Base-by-base conservation (phyloP, 768 basidiomycete genomes). In the Hygrophorus pudorinus region DNA sequence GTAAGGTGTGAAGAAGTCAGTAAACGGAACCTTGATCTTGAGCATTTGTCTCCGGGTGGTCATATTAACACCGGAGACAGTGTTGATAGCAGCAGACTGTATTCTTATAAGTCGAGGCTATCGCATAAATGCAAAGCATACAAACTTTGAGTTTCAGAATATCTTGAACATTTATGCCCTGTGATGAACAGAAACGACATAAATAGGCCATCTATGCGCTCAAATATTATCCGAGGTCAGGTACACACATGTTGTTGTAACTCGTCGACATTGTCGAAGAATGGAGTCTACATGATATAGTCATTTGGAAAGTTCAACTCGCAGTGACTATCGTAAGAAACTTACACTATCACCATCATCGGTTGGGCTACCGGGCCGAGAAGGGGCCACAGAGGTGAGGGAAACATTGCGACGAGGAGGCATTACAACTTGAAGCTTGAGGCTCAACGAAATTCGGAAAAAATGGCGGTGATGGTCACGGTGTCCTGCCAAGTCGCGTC, bases 101-200 rank as follows among this genome's bases (percentile, higher is more conserved):
- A 32, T 42, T 13, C 38, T 44, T 18, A 18, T 30, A 17, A 40
- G 39, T 48, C 45, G 49, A 42, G 33, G 18, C 50, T 43, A 53
- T 37, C 12, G 52, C 32, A 14, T 16, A 33, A 11, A 24, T 24
- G 13, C 24, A 36, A 34, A 24, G 33, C 47, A 32, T 6, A 55
- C 61, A 52, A 38, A 81, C 87, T 65, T 96, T 96, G 49, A 97
- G 78, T 64, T 97, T 97, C 41, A 84, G 60, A 45, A 97, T 96
- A 58, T 97, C 93, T 68, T 94, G 90, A 20, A 91, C 81, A 51
- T 92, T 94, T 61, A 94, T 93, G 11, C 92, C 91, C 91, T 94
- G 52, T 6, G 32, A 20, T 43, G 28, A 36, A 36, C 41, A 41
- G 37, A 13, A 27, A 7, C 24, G 10, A 14, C 32, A 47, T 35